Conservation (phyloP, 2,329 filamentous ascomycete species). For the Hypoxylon sp. region DNA sequence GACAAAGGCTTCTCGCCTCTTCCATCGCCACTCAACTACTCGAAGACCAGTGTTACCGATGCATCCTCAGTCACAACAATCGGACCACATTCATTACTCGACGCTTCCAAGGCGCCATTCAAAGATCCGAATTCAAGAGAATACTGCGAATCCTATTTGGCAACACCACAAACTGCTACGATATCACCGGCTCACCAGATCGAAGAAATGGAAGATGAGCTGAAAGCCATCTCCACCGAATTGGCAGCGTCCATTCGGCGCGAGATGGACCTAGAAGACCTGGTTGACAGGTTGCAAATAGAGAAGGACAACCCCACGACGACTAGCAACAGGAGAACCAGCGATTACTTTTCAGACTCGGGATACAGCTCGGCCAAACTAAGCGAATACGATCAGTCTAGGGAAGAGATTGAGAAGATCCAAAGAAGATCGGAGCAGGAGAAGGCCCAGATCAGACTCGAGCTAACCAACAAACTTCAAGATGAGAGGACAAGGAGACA, state of each 20-base stretch:
- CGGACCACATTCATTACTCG: constrained; percentile 49
- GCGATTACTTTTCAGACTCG: constrained; percentile 98
- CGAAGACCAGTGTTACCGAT: constrained; percentile 52
- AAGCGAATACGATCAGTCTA: constrained; percentile 69
- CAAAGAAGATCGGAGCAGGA: constrained; percentile 89
- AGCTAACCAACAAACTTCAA: constrained; percentile 85
- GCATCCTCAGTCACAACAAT: constrained; percentile 51
- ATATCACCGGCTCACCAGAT: constrained; percentile 63
- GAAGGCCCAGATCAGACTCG: constrained; percentile 83
- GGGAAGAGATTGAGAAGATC: constrained; percentile 80
- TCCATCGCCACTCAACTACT: constrained; percentile 58
- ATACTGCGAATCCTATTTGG: constrained; percentile 61
- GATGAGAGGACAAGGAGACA: constrained; percentile 81
- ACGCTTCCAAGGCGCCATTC: constrained; percentile 52
- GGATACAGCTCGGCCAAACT: constrained; percentile 85
- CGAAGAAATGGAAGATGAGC: constrained; percentile 91
- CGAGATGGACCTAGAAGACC: constrained; percentile 95
- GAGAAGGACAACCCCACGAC: constrained; percentile 69
- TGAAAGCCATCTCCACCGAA: constrained; percentile 92
- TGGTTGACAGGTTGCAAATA: constrained; percentile 86
- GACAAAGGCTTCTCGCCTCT: constrained; percentile 57
- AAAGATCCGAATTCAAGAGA: constrained; percentile 54
- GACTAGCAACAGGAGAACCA: constrained; percentile 74
- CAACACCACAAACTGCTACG: constrained; percentile 55
- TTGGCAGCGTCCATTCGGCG: constrained; percentile 90